Conservation (phyloP, 2,329 filamentous ascomycete genomes). For the Colletotrichum lini region DNA sequence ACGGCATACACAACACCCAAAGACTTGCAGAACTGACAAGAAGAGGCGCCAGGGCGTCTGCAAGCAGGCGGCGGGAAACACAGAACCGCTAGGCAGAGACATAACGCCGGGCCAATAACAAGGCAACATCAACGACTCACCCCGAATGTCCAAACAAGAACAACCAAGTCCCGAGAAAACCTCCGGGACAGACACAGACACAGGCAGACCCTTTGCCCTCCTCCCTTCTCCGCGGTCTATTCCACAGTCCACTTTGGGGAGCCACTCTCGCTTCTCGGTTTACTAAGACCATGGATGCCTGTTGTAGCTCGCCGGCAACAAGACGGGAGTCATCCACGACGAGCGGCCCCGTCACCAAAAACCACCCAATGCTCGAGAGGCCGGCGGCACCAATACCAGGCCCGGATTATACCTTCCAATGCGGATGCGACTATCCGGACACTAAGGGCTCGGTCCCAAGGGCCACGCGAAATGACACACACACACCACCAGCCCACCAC, state of each 20-base stretch:
- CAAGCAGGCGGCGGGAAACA: slow-evolving; percentile 4
- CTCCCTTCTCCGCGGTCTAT: background rate
- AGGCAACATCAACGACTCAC: background rate
- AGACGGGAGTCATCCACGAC: slow-evolving; percentile 12
- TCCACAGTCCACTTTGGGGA: background rate
- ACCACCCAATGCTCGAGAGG: background rate
- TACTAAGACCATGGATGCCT: slow-evolving; percentile 32
- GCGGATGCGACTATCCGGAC: slow-evolving; percentile 18
- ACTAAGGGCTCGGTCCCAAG: slow-evolving; percentile 29
- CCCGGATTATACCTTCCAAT: slow-evolving; percentile 39
- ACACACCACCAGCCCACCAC: background rate
- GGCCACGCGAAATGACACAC: slow-evolving; percentile 40
- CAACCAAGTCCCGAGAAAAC: slow-evolving; percentile 5
- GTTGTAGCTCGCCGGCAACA: slow-evolving; percentile 30
- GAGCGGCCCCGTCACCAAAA: slow-evolving; percentile 1
- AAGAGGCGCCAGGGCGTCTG: background rate
- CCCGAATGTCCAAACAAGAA: slow-evolving; percentile 15
- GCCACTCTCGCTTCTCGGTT: slow-evolving; percentile 24
- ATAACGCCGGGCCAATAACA: slow-evolving; percentile 11
- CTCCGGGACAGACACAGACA: background rate
- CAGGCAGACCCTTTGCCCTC: background rate
- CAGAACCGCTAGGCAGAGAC: background rate
- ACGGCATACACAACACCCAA: background rate
- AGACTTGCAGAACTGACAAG: background rate
- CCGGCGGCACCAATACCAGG: slow-evolving; percentile 25